phyloP scores from a whole-genome alignment of 179 eudicot genomes.

The Drosera spatulata region DNA sequence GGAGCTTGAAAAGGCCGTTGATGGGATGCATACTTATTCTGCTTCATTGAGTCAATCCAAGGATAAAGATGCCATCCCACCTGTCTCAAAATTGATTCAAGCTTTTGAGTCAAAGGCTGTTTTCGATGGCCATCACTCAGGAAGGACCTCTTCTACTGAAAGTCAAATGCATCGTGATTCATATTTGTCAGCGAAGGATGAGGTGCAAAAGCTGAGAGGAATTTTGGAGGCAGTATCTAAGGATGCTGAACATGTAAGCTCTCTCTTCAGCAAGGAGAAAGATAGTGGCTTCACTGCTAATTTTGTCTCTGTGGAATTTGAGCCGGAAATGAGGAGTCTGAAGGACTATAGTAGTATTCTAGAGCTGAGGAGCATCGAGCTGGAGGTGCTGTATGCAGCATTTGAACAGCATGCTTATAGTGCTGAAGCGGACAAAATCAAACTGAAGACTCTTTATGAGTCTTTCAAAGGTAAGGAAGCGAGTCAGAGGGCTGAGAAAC shows the following conservation, averaged over 20 bases:
- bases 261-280: slow-evolving; percentile 30
- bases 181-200: slow-evolving; percentile 29
- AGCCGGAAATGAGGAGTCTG: slow-evolving; percentile 33
- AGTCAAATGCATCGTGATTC: slow-evolving; percentile 25
- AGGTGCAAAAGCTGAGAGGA: slow-evolving; percentile 26
- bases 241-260: slow-evolving; percentile 37
- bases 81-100: slow-evolving; percentile 75
- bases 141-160: slow-evolving; percentile 21
- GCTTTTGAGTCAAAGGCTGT: slow-evolving; percentile 72
- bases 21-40: slow-evolving; percentile 44
- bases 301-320: slow-evolving; percentile 34
- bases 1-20: slow-evolving; percentile 52
- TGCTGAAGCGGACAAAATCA: slow-evolving; percentile 39
- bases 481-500: slow-evolving; percentile 29
- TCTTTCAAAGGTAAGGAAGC: slow-evolving; percentile 25
- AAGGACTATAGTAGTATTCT: slow-evolving; percentile 32
- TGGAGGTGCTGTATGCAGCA: slow-evolving; percentile 51
- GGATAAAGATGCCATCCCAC: slow-evolving; percentile 39
- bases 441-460: slow-evolving; percentile 34
- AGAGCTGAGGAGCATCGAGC: slow-evolving; percentile 59
- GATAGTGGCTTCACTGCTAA: slow-evolving; percentile 24
- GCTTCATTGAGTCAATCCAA: slow-evolving; percentile 31
- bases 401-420: slow-evolving; percentile 38
- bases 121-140: slow-evolving; percentile 36
- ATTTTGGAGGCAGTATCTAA: slow-evolving; percentile 34